phyloP scores from a whole-genome alignment of 2,329 filamentous ascomycete species.

The Endothia cerciana region DNA sequence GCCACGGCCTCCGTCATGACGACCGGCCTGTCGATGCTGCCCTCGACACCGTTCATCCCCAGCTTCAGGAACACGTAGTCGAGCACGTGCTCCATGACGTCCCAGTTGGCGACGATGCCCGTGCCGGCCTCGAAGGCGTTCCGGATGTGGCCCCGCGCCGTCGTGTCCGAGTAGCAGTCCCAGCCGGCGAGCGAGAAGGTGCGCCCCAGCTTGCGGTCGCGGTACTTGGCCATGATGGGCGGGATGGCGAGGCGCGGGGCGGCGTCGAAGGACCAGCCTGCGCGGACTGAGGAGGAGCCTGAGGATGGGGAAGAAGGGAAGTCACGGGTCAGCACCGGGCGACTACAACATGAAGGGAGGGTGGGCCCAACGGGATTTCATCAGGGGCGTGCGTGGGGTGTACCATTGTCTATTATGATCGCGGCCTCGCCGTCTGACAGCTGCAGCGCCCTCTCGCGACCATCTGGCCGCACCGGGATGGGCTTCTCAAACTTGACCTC shows the following conservation, averaged over 20 bases:
- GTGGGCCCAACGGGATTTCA: conserved; percentile 7
- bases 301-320: conserved; percentile 31
- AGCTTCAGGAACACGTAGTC: conserved; percentile 96
- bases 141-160: conserved; percentile 85
- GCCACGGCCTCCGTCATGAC: conserved; percentile 96
- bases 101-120: conserved; percentile 95
- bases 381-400: conserved; percentile 28
- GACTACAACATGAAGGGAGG: not conserved
- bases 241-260: conserved; percentile 79
- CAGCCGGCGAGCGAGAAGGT: conserved; percentile 90
- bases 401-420: conserved; percentile 98
- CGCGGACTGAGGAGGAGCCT: conserved; percentile 89
- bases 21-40: conserved; percentile 80
- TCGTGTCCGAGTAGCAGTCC: conserved; percentile 94
- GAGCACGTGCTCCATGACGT: conserved; percentile 91
- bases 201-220: conserved; percentile 89
- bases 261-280: conserved; percentile 93
- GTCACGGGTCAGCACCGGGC: conserved; percentile 29
- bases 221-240: conserved; percentile 92
- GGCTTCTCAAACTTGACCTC: conserved; percentile 65
- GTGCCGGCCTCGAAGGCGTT: conserved; percentile 89
- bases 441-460: conserved; percentile 69
- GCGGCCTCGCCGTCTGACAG: conserved; percentile 63
- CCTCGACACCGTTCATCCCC: conserved; percentile 76
- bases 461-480: conserved; percentile 62